These are phyloP conservation scores for Lycium ferocissimum DNA, from an alignment of 257 asterid genomes.

Conservation along the genomic window DNA sequence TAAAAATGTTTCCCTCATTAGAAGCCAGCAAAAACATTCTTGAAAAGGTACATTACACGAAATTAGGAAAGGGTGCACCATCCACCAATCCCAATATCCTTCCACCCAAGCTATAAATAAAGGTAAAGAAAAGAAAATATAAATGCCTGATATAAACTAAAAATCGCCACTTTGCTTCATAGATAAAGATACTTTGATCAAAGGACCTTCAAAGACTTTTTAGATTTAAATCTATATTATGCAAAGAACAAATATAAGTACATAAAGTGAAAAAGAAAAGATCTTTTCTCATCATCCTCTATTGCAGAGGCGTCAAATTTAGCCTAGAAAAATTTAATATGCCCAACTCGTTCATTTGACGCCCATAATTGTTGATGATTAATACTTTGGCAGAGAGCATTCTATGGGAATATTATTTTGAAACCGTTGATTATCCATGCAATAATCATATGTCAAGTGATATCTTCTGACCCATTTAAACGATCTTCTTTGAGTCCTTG, in stretches of 20 bases:
- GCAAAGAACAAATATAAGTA: neutral
- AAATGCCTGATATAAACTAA: neutral
- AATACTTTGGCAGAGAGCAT: slow-evolving; percentile 74
- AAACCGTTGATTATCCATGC: slow-evolving; percentile 70
- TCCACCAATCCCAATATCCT: neutral
- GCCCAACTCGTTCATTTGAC: neutral
- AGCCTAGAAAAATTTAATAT: neutral
- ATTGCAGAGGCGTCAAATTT: neutral
- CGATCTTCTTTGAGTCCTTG: slow-evolving; percentile 65
- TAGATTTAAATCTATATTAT: neutral
- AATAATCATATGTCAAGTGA: slow-evolving; percentile 70
- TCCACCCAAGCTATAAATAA: neutral
- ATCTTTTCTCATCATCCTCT: neutral
- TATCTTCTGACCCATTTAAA: slow-evolving; percentile 72
- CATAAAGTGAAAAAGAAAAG: neutral
- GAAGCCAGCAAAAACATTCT: neutral
- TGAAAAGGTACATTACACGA: neutral
- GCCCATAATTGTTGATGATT: neutral
- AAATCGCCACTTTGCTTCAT: neutral
- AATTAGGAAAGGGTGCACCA: neutral
- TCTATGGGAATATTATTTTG: slow-evolving; percentile 66
- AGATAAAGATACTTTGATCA: neutral
- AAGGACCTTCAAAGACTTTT: neutral
- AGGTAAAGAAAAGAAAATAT: neutral
- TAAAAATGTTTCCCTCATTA: neutral